Evolutionary conservation across 1,139 yeast genomes (phyloP).

Genomic region (Scheffersomyces titani): DNA sequence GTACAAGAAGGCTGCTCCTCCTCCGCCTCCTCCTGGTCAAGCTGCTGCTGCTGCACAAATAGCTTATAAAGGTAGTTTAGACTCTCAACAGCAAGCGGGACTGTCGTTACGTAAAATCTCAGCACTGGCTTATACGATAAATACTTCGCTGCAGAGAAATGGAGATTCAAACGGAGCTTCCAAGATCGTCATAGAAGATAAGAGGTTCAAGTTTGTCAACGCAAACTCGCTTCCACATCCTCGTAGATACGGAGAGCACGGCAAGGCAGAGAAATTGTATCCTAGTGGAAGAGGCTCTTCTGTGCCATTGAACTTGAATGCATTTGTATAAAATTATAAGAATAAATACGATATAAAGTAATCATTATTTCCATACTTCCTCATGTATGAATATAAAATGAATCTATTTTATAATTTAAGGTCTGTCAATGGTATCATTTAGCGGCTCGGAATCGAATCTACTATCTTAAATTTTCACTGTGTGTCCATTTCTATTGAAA

Average conservation of each 20-base stretch:
- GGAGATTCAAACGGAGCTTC: constrained; percentile 13
- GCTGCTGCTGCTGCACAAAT: constrained; percentile 8
- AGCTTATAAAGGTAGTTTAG: constrained; percentile 26
- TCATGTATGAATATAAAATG: no score
- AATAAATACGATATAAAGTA: neutral
- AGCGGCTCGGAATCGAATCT: no score
- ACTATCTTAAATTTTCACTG: no score
- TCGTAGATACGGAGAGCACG: constrained; percentile 61
- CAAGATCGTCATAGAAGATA: constrained; percentile 64
- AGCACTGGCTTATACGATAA: constrained; percentile 59
- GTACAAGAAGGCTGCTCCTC: constrained; percentile 30
- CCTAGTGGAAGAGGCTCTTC: constrained; percentile 97
- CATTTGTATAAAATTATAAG: constrained; percentile 3
- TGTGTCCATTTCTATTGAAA: no score
- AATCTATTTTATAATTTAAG: no score
- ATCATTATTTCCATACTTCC: no score
- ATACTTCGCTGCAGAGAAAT: constrained; percentile 20
- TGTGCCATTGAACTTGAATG: constrained; percentile 74
- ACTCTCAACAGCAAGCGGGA: constrained; percentile 51
- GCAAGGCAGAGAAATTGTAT: constrained; percentile 63
- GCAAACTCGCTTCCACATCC: constrained; percentile 79
- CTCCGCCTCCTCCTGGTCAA: constrained; percentile 36
- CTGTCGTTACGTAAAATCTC: constrained; percentile 54
- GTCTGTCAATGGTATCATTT: no score
- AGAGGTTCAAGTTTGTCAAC: constrained; percentile 72